Conservation (phyloP, 768 basidiomycete genomes). For the Leccinum obscurum region DNA sequence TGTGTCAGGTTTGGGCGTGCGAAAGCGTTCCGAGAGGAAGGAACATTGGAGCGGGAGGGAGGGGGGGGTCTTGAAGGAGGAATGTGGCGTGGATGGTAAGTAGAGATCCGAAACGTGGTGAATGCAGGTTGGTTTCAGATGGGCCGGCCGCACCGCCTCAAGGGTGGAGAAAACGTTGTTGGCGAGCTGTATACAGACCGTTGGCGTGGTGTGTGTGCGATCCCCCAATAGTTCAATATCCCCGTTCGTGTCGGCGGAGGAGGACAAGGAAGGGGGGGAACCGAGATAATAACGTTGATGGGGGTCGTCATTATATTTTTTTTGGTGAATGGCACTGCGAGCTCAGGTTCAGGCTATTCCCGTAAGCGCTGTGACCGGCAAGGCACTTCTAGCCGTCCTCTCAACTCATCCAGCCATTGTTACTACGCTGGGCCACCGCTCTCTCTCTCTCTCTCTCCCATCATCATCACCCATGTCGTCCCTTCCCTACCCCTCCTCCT, state of each 20-base stretch:
- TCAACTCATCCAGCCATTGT: conserved; percentile 42
- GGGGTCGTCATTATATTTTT: conserved; percentile 6
- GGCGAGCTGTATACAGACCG: conserved; percentile 19
- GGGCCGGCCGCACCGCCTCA: conserved; percentile 15
- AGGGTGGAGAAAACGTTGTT: conserved; percentile 24
- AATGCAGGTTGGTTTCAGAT: conserved; percentile 6
- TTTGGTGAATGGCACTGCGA: background rate
- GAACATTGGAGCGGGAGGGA: background rate
- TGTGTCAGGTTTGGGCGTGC: conserved; percentile 19
- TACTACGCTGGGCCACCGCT: conserved; percentile 41
- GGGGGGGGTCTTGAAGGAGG: background rate
- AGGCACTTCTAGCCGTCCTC: conserved; percentile 36
- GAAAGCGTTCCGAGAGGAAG: background rate
- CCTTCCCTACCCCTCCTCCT: conserved; percentile 30
- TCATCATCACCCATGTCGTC: conserved; percentile 38
- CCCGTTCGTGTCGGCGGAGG: conserved; percentile 5
- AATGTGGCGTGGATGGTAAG: conserved; percentile 4
- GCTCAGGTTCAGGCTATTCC: conserved; percentile 14
- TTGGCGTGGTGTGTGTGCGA: background rate
- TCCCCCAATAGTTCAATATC: too few species aligned
- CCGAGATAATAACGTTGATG: background rate
- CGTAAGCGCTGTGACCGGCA: conserved; percentile 39
- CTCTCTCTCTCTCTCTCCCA: conserved; percentile 30
- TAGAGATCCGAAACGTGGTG: conserved; percentile 22
- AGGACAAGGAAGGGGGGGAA: background rate